Percentiles rank a stretch among this genome's conserved stretches.
phyloP scores from a whole-genome alignment of 208 protist genomes.

The Leishmania aethiopica region DNA sequence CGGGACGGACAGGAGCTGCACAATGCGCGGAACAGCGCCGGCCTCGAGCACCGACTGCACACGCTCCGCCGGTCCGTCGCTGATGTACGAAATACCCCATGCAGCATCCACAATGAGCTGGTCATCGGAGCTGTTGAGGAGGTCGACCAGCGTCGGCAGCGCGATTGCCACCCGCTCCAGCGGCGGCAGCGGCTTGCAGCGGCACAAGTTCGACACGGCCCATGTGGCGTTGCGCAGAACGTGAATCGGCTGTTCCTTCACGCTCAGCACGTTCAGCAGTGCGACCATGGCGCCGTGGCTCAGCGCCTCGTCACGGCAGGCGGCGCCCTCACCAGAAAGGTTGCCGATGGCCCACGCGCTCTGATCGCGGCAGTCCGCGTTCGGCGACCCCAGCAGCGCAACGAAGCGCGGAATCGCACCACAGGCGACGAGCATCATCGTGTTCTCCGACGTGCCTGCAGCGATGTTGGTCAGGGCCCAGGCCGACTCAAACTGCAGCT shows the following conservation, averaged over 20 bases:
- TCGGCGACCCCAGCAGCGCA: slow-evolving; percentile 86
- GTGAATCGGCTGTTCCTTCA: slow-evolving; percentile 56
- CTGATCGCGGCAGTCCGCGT: slow-evolving; percentile 97
- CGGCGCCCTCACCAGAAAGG: slow-evolving; percentile 96
- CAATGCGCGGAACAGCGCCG: slow-evolving; percentile 85
- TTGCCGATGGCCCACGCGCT: slow-evolving; percentile 99
- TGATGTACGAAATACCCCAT: slow-evolving; percentile 98
- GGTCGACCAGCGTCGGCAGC: slow-evolving; percentile 86
- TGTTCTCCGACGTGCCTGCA: slow-evolving; percentile 96
- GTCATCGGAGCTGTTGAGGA: slow-evolving; percentile 91
- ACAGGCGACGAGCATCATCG: slow-evolving; percentile 86
- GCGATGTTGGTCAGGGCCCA: slow-evolving; percentile 99
- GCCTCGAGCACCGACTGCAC: slow-evolving; percentile 96
- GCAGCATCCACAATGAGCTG: slow-evolving; percentile 96
- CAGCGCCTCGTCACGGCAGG: slow-evolving; percentile 94
- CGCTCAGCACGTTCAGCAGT: slow-evolving; percentile 75
- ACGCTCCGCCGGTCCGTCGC: slow-evolving; percentile 94
- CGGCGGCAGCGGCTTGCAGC: slow-evolving; percentile 95
- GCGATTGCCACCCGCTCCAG: slow-evolving; percentile 76
- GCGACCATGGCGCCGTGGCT: slow-evolving; percentile 67
- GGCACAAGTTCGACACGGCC: slow-evolving; percentile 98
- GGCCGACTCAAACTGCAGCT: slow-evolving; percentile 98
- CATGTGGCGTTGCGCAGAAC: slow-evolving; percentile 96
- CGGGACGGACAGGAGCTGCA: slow-evolving; percentile 93
- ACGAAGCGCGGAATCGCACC: slow-evolving; percentile 97